Percentiles rank a stretch among this genome's conserved stretches.
Conservation (phyloP, 257 asterid genomes). For the Echites panduratus region DNA sequence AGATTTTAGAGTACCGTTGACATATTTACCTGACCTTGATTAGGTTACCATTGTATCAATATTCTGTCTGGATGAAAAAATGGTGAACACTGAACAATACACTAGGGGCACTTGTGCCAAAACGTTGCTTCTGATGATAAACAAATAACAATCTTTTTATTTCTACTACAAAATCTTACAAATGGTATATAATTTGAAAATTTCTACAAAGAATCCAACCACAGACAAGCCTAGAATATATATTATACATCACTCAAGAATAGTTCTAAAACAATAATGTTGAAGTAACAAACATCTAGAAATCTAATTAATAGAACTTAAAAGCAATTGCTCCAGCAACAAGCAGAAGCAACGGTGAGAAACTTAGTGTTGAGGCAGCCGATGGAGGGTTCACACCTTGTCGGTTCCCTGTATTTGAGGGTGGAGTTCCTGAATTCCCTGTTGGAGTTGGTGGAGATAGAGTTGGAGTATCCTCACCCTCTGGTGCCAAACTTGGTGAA, state of each 20-base stretch:
- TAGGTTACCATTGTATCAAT: too few species aligned
- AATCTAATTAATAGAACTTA: constrained; percentile 18
- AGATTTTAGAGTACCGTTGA: too few species aligned
- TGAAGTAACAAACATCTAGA: background rate
- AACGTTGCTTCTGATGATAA: background rate
- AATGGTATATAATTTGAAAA: background rate
- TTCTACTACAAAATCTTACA: background rate
- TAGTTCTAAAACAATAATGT: background rate
- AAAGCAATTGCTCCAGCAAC: constrained; percentile 25
- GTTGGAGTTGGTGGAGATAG: constrained; percentile 24
- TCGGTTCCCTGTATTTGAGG: constrained; percentile 13
- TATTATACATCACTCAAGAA: background rate
- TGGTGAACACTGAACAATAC: too few species aligned
- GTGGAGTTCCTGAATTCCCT: constrained; percentile 10
- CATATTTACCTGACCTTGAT: too few species aligned
- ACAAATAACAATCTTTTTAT: background rate
- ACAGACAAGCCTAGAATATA: background rate
- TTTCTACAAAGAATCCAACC: constrained; percentile 7
- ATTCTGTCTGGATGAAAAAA: too few species aligned
- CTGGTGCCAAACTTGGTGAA: constrained; percentile 33
- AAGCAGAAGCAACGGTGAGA: constrained; percentile 22
- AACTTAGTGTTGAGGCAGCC: constrained; percentile 21
- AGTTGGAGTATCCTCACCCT: constrained; percentile 11
- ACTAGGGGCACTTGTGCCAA: too few species aligned
- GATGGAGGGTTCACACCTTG: constrained; percentile 26